phyloP scores from a whole-genome alignment of 306 rosid species.

The Malus orientalis region DNA sequence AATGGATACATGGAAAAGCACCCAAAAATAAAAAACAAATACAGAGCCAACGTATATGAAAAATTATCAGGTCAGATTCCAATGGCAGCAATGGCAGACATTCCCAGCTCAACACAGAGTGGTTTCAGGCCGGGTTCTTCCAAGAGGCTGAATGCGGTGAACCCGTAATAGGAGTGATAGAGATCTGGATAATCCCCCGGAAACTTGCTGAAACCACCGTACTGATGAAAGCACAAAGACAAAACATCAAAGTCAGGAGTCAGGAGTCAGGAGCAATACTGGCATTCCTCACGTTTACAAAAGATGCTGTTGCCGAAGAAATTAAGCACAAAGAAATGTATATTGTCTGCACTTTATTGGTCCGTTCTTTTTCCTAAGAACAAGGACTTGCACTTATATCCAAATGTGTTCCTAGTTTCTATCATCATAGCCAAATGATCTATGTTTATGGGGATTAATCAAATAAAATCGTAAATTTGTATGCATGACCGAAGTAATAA shows the following conservation, averaged over 20 bases:
- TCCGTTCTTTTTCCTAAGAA: not conserved
- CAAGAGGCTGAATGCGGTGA: conserved; percentile 74
- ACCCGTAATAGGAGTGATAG: conserved; percentile 79
- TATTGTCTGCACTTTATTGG: not conserved
- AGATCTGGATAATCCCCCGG: conserved; percentile 64
- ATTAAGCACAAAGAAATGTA: not conserved
- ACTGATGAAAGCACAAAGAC: conserved; percentile 40
- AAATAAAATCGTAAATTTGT: not conserved
- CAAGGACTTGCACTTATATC: not conserved
- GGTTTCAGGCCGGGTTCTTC: conserved; percentile 61
- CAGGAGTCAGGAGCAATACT: conserved; percentile 11
- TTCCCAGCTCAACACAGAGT: conserved; percentile 62
- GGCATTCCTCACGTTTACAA: not conserved
- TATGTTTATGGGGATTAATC: not conserved
- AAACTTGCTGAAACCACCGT: conserved; percentile 85
- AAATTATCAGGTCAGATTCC: conserved; percentile 22
- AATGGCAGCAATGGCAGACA: conserved; percentile 39
- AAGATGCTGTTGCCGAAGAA: not conserved
- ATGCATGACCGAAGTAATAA: not conserved
- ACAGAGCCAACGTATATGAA: conserved; percentile 1
- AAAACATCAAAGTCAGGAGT: conserved; percentile 12
- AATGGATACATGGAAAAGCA: not conserved
- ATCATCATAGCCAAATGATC: not conserved
- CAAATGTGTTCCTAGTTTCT: not conserved
- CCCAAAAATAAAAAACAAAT: too few species aligned